A percentile compares a stretch with the other conserved stretches of the same genome.
These are phyloP conservation scores for Fusarium sp. DNA, from an alignment of 2,329 filamentous ascomycete species.

Conservation along the genomic window DNA sequence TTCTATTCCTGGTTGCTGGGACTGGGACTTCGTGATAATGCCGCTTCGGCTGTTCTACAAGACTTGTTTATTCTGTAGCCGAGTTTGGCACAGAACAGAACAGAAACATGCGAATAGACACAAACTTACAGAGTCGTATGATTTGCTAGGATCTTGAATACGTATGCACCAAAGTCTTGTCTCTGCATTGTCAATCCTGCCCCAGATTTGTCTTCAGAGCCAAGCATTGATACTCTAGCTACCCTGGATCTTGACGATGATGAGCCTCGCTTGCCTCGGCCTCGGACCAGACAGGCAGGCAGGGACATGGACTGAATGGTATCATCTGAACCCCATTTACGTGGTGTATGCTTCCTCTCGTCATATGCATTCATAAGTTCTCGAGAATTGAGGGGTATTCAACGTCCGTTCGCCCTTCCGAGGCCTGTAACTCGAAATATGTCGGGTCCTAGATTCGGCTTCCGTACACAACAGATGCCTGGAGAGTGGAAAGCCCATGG, in stretches of 20 bases:
- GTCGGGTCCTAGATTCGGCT: constrained; percentile 33
- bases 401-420: constrained; percentile 24
- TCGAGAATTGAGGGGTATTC: constrained; percentile 18
- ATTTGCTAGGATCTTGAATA: constrained; percentile 25
- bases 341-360: constrained; percentile 12
- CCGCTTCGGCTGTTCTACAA: neutral
- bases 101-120: neutral
- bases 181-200: constrained; percentile 22
- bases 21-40: constrained; percentile 7
- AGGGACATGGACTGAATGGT: neutral
- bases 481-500: neutral
- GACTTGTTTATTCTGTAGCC: neutral
- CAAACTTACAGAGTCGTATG: neutral
- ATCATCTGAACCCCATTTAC: constrained; percentile 20
- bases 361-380: constrained; percentile 15
- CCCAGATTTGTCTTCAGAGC: constrained; percentile 4
- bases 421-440: constrained; percentile 1
- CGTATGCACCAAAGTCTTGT: constrained; percentile 24
- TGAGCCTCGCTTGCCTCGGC: constrained; percentile 23
- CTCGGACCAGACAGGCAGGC: constrained; percentile 12
- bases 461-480: constrained; percentile 19
- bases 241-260: constrained; percentile 20
- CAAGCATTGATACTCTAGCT: constrained; percentile 16
- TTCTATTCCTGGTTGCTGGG: constrained; percentile 2
- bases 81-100: neutral